Percentiles rank a stretch among this genome's conserved stretches.
phyloP scores from a whole-genome alignment of 1,139 yeast genomes.

The Citeromyces hawaiiensis region DNA sequence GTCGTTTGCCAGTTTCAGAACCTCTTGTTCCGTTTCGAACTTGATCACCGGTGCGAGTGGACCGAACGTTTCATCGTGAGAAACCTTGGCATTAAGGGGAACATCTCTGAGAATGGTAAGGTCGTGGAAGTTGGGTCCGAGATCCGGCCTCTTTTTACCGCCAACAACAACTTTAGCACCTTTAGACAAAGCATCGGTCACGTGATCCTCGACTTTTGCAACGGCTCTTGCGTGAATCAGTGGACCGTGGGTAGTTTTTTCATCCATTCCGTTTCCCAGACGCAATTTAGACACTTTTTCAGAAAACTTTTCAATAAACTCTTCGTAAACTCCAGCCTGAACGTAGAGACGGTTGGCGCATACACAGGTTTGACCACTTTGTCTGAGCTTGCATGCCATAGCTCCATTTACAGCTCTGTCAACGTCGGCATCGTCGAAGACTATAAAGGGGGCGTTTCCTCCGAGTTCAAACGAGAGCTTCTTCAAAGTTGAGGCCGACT shows the following conservation, averaged over 20 bases:
- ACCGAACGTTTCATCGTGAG: conserved; percentile 77
- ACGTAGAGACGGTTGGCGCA: conserved; percentile 69
- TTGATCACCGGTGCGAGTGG: conserved; percentile 73
- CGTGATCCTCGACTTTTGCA: conserved; percentile 57
- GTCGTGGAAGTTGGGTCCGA: conserved; percentile 66
- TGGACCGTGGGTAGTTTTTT: conserved; percentile 68
- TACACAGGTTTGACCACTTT: conserved; percentile 73
- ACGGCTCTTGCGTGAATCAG: conserved; percentile 57
- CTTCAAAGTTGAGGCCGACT: conserved; percentile 65
- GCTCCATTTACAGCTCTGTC: conserved; percentile 70
- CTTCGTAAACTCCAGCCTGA: conserved; percentile 47
- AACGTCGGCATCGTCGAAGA: conserved; percentile 72
- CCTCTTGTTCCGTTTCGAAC: conserved; percentile 58
- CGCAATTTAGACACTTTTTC: conserved; percentile 38
- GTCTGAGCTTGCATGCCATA: conserved; percentile 55
- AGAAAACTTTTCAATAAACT: conserved; percentile 37
- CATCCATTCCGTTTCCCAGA: conserved; percentile 65
- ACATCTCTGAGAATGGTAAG: conserved; percentile 65
- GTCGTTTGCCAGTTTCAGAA: conserved; percentile 52
- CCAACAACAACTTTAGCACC: conserved; percentile 58
- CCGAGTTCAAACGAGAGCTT: conserved; percentile 83
- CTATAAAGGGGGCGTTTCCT: conserved; percentile 88
- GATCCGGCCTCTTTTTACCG: conserved; percentile 51
- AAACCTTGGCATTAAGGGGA: conserved; percentile 46
- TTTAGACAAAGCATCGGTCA: conserved; percentile 57